Evolutionary conservation across 2,329 filamentous ascomycete genomes (phyloP).

Genomic region (Cadophora sp.): DNA sequence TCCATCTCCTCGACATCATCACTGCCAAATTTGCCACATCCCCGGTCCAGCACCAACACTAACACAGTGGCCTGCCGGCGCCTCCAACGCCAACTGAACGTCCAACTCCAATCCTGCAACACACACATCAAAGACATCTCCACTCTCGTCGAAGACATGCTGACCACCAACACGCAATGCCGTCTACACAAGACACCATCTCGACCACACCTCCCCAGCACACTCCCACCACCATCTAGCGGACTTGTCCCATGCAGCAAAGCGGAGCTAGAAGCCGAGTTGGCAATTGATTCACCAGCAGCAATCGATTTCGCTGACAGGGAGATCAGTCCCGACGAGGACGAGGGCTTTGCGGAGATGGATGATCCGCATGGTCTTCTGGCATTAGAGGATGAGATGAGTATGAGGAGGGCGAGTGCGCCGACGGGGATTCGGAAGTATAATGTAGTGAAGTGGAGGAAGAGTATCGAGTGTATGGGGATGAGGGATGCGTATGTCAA

Average conservation of each 20-base stretch:
- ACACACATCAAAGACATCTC: constrained; percentile 36
- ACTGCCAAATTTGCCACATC: constrained; percentile 19
- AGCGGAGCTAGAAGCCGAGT: background rate
- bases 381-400: constrained; percentile 25
- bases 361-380: constrained; percentile 17
- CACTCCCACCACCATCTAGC: background rate
- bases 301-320: background rate
- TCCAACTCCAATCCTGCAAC: constrained; percentile 33
- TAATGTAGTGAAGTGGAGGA: constrained; percentile 25
- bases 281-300: background rate
- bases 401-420: constrained; percentile 31
- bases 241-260: constrained; percentile 5
- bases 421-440: constrained; percentile 34
- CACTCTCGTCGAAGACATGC: constrained; percentile 37
- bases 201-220: constrained; percentile 11
- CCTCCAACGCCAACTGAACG: constrained; percentile 37
- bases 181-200: constrained; percentile 23
- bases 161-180: constrained; percentile 36
- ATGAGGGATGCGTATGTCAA: background rate
- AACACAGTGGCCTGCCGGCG: constrained; percentile 29
- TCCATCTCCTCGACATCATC: constrained; percentile 20
- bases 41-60: constrained; percentile 13
- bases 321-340: constrained; percentile 25
- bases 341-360: constrained; percentile 38
- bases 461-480: constrained; percentile 24